Conservation (phyloP, 2,329 filamentous ascomycete genomes). For the Aaosphaeria arxii region DNA sequence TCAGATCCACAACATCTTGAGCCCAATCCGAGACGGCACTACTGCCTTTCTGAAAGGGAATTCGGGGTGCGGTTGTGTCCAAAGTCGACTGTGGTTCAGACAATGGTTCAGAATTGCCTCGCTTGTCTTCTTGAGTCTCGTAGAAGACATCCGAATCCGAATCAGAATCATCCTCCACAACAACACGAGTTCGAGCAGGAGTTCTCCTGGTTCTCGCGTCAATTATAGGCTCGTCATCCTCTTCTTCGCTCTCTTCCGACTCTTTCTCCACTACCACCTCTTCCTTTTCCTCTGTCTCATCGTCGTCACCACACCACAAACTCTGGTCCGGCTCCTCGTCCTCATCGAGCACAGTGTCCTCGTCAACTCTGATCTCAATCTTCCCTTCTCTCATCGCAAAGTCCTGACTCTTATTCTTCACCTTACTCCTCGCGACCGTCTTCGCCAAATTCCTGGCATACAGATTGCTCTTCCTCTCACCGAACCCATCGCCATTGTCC, state of each 20-base stretch:
- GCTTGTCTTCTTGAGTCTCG: slow-evolving; percentile 4
- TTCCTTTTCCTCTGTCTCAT: slow-evolving; percentile 4
- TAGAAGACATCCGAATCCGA: slow-evolving; percentile 19
- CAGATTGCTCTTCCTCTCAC: not conserved
- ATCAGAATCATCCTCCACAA: slow-evolving; percentile 10
- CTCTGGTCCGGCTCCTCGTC: slow-evolving; percentile 24
- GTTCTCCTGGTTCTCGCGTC: slow-evolving; percentile 13
- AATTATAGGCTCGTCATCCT: slow-evolving; percentile 29
- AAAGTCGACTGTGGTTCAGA: not conserved
- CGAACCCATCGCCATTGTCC: slow-evolving; percentile 10
- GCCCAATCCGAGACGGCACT: slow-evolving; percentile 28
- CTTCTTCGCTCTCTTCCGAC: slow-evolving; percentile 9
- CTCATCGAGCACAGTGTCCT: slow-evolving; percentile 7
- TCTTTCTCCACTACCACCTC: slow-evolving; percentile 4
- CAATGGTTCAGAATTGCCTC: not conserved
- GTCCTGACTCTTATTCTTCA: not conserved
- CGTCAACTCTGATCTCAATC: slow-evolving; percentile 12
- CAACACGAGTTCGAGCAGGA: slow-evolving; percentile 8
- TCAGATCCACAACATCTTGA: slow-evolving; percentile 32
- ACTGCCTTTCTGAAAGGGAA: slow-evolving; percentile 15
- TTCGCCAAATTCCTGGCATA: slow-evolving; percentile 29
- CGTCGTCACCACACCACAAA: slow-evolving; percentile 26
- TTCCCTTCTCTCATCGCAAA: slow-evolving; percentile 1
- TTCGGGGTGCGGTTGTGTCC: not conserved
- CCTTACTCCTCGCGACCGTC: slow-evolving; percentile 21